A percentile compares a stretch with the other conserved stretches of the same genome.
Conservation (phyloP, 2,329 filamentous ascomycete species). For the Talaromyces pinophilus region DNA sequence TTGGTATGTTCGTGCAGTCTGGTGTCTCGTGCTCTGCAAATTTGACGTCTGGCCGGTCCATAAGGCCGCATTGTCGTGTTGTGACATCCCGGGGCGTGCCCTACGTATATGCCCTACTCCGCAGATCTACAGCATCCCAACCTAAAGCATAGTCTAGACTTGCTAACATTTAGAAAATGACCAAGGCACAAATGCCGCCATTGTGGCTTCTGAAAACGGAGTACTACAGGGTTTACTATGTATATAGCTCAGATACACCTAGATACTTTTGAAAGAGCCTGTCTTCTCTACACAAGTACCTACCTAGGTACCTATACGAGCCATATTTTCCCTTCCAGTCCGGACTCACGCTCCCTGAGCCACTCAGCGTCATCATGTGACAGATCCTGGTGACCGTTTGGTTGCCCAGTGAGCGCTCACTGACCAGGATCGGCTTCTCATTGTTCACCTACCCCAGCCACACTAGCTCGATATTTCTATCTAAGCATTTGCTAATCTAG, state of each 20-base stretch:
- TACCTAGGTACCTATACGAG: neutral
- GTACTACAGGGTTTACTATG: no score
- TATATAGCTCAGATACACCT: neutral
- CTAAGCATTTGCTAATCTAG: no score
- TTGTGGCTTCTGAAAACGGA: neutral
- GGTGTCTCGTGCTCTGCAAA: constrained; percentile 10
- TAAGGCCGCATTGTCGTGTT: neutral
- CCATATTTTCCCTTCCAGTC: no score
- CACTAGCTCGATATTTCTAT: no score
- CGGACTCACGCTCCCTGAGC: no score
- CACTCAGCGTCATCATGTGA: no score
- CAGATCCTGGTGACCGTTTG: no score
- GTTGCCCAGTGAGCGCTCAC: no score
- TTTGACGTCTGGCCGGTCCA: constrained; percentile 11
- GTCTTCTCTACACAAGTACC: neutral
- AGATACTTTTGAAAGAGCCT: neutral
- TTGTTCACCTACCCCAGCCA: no score
- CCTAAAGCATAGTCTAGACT: neutral
- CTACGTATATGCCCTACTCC: neutral
- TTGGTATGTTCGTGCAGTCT: neutral
- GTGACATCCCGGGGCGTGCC: neutral
- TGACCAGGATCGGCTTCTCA: no score
- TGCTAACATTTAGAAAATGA: neutral
- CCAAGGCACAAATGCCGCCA: neutral
- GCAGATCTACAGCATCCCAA: neutral